A percentile compares a stretch with the other conserved stretches of the same genome.
phyloP scores from a whole-genome alignment of 1,139 yeast species.

The Sugiyamaella xylanicola region DNA sequence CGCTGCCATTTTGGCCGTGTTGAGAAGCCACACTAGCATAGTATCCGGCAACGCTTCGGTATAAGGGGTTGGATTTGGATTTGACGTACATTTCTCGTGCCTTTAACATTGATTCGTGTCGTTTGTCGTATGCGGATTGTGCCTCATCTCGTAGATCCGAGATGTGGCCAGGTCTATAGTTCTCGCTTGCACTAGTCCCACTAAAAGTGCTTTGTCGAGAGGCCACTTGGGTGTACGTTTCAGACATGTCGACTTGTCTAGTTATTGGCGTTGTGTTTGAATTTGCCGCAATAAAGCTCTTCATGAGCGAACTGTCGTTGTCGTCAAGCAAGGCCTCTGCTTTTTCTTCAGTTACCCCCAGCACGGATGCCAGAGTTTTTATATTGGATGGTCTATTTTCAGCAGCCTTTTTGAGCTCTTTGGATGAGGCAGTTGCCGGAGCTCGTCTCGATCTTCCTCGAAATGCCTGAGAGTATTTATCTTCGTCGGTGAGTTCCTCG shows the following conservation, averaged over 20 bases:
- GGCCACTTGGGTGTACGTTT: not conserved
- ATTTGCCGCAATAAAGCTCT: constrained; percentile 5
- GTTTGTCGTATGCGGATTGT: not conserved
- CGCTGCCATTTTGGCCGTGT: constrained; percentile 24
- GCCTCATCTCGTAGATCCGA: constrained; percentile 6
- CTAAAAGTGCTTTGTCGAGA: not conserved
- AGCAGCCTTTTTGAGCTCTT: constrained; percentile 6
- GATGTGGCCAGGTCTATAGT: no score
- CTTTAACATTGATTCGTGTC: constrained; percentile 16
- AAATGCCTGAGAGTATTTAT: constrained; percentile 11
- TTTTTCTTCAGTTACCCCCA: constrained; percentile 16
- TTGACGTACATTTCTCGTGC: constrained; percentile 30
- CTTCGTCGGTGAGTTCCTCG: constrained; percentile 23
- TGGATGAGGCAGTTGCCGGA: not conserved
- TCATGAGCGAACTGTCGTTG: constrained; percentile 19
- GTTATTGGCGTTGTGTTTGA: not conserved
- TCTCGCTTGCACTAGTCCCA: no score
- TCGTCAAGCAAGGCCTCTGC: constrained; percentile 19
- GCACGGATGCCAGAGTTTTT: not conserved
- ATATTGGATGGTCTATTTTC: constrained; percentile 9
- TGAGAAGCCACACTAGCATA: constrained; percentile 32
- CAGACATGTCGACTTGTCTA: not conserved
- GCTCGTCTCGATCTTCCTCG: not conserved
- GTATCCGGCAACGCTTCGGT: constrained; percentile 35
- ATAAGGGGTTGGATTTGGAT: constrained; percentile 34